Conservation (phyloP, 2,329 filamentous ascomycete species). For the Talaromyces islandicus region DNA sequence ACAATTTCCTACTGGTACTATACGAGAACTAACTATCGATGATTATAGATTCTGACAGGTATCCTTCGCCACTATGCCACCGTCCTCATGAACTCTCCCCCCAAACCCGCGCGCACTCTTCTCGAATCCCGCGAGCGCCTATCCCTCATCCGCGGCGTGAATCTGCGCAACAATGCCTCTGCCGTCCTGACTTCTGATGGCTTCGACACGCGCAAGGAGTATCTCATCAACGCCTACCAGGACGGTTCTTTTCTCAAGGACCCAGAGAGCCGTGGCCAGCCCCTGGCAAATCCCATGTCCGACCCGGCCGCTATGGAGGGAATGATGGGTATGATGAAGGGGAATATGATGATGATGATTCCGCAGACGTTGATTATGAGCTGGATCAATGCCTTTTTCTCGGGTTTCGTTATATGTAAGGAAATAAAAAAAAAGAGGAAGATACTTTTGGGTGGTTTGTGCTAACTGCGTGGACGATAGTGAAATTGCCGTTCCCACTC, state of each 20-base stretch:
- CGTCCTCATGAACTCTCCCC: conserved; percentile 77
- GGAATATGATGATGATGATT: conserved; percentile 99
- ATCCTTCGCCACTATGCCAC: conserved; percentile 94
- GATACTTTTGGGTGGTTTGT: conserved; percentile 14
- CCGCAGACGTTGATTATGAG: conserved; percentile 99
- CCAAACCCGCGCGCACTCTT: conserved; percentile 68
- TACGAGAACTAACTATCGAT: background rate
- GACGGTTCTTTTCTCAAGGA: conserved; percentile 84
- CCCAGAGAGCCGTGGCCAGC: conserved; percentile 77
- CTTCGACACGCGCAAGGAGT: conserved; percentile 75
- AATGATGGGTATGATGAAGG: conserved; percentile 99
- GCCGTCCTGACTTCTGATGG: conserved; percentile 71
- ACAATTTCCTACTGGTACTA: conserved; percentile 6
- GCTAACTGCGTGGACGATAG: conserved; percentile 33
- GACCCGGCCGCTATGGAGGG: conserved; percentile 97
- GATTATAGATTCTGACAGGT: conserved; percentile 73
- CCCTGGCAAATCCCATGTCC: conserved; percentile 86
- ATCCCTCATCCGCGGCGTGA: conserved; percentile 74
- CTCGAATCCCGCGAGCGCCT: conserved; percentile 69
- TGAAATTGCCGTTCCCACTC: conserved; percentile 95
- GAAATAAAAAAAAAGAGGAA: background rate
- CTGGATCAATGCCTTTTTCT: conserved; percentile 99
- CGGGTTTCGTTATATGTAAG: conserved; percentile 92
- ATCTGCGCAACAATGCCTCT: conserved; percentile 75
- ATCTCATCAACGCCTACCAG: conserved; percentile 74